Base-by-base conservation (phyloP, 2,329 filamentous ascomycete genomes). In the Eurotiales sp. region DNA sequence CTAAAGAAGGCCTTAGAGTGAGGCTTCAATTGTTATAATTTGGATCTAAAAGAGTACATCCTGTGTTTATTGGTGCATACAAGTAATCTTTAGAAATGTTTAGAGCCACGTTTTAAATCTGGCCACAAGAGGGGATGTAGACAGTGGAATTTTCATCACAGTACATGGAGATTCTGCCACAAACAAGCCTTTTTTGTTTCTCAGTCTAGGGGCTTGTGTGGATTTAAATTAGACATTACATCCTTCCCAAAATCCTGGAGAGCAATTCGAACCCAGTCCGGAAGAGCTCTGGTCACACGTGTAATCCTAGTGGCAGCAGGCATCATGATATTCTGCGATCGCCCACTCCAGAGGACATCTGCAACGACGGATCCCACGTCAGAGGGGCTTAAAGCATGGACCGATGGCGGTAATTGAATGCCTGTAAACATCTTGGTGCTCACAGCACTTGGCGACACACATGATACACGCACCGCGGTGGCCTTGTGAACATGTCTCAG, bases 401-500 rank as follows among this genome's bases (percentile, higher is more conserved):
- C 17, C 8, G 46, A 49, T 19, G 46, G 15, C 3, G 46, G 46
- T 21, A 49, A 17, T 17, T 42, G 40, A n/a, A 49, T 42, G 4
- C 46, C 46, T 25, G 17, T 49, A 19, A 49, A 49, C 46, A 49
- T 49, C 15, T 49, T 49, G 1, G 46, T 49, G 19, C 23, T 49
- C 12, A 49, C 46, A 1, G 46, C 46, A 11, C 36, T 41, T 7
- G 46, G 46, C 19, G 46, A 15, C 19, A 49, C 29, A n/a, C 46
- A 49, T 32, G 46, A 49, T 32, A 49, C 21, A 12, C 85, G 76
- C 23, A 89, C 80, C 52, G 76, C 77, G 1, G 78, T 79, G 1
- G 85, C 85, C 21, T 80, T 75, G 65, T 88, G 87, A 27, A 76
- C 69, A 4, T 78, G 80, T 32, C 68, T 69, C 44, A 87, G 67